phyloP scores from a whole-genome alignment of 1,284 basidiomycete species.

The Tilletia caries region DNA sequence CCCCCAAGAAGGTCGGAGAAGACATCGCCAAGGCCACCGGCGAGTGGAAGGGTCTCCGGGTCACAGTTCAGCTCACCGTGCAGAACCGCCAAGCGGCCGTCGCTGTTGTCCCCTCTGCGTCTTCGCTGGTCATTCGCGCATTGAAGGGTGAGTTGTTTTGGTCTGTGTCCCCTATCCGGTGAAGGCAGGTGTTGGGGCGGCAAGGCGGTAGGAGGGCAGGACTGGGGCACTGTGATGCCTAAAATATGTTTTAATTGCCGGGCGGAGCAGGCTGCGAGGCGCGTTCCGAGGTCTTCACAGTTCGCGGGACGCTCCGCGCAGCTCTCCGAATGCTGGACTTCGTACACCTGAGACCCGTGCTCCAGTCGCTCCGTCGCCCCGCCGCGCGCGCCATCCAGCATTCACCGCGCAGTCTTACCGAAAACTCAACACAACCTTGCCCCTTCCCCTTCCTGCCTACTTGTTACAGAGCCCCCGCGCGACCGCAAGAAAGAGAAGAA shows the following conservation, averaged over 20 bases:
- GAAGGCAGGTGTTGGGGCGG: not conserved
- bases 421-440: too few relatives aligned
- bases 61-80: conserved; percentile 98
- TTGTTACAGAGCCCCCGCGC: conserved; percentile 93
- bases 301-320: too few relatives aligned
- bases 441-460: too few relatives aligned
- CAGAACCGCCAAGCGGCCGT: conserved; percentile 99
- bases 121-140: conserved; percentile 95
- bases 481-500: conserved; percentile 99
- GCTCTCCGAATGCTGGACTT: too few relatives aligned
- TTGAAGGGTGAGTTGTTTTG: conserved; percentile 64
- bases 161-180: not conserved
- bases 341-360: too few relatives aligned
- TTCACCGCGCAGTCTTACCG: too few relatives aligned
- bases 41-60: conserved; percentile 99
- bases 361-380: too few relatives aligned
- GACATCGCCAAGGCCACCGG: conserved; percentile 99
- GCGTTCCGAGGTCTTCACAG: too few relatives aligned
- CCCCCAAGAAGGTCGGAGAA: conserved; percentile 99
- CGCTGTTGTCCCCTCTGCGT: conserved; percentile 94
- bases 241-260: too few relatives aligned
- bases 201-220: not conserved
- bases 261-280: too few relatives aligned
- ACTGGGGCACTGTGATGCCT: too few relatives aligned
- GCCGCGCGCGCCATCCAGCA: too few relatives aligned